Base-by-base conservation (phyloP, 345 rosid species). In the Syzygium aromaticum region DNA sequence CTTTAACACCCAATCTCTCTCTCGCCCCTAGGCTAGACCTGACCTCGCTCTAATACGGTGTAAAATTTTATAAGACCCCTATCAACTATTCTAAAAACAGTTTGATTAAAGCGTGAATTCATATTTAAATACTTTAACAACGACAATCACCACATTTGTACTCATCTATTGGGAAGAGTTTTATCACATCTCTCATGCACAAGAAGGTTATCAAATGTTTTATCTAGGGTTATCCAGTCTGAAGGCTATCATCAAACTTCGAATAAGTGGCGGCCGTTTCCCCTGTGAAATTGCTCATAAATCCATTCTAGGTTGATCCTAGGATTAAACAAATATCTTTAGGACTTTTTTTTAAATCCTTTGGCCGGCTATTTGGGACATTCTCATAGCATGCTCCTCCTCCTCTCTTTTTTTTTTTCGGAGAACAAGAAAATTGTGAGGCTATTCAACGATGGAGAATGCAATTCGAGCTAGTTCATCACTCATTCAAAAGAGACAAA, bases 1-100 rank as follows among this genome's bases (percentile, higher is more conserved):
- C 1, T 33, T 9, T 19, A 23, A 21, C 27, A 43, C 46, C 0
- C 46, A 6, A 43, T 2, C 40, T 19, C 23, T 0, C 80, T 73
- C 25, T 1, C 1, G 2, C n/a, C 27, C 61, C 12, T 56, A 22
- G 5, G 61, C 5, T 56, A 3, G 63, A 25, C 27, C 8, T 4
- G 12, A 23, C 13, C 0, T 10, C 2, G 6, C 27, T 25, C 11
- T 10, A 0, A 38, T 73, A 40, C 4, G 14, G 16, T 38, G 3
- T 38, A 38, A 33, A 64, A 9, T 9, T 19, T 21, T 38, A 1
- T 38, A 1, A 10, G 21, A 73, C 0, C 27, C 8, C 1, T 5
- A 8, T 0, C 0, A 0, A 2, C 5, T 3, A 7, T 19, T 33
- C 3, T 0, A 38, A 38, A 30, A 19, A 1, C 23, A 0, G 5